Conservation (phyloP, 352 stramenopile species). For the Globisporangium paddicum region DNA sequence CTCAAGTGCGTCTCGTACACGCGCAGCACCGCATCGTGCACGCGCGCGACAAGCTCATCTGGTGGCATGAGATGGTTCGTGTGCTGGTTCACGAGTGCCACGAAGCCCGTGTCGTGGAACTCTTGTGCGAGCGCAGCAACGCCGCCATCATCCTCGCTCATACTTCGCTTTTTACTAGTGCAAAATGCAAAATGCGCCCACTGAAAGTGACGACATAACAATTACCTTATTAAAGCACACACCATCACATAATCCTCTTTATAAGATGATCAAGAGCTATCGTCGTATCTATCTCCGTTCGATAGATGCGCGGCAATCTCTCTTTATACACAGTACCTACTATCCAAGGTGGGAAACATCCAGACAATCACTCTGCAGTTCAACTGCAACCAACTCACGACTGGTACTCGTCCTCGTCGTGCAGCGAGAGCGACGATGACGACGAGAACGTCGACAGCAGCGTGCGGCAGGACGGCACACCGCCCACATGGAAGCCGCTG, state of each 20-base stretch:
- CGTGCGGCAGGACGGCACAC: background rate
- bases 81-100: slow-evolving; percentile 19
- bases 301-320: background rate
- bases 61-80: slow-evolving; percentile 10
- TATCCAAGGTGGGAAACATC: background rate
- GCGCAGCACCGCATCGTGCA: slow-evolving; percentile 25
- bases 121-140: slow-evolving; percentile 2
- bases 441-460: slow-evolving; percentile 9
- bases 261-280: background rate
- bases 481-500: background rate
- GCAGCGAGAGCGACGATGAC: slow-evolving; percentile 14
- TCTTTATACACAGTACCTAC: background rate
- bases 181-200: background rate
- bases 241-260: background rate
- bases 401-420: slow-evolving; percentile 6
- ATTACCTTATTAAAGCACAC: background rate
- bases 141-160: background rate
- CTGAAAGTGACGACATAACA: background rate
- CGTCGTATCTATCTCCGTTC: background rate
- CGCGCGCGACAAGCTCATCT: slow-evolving; percentile 13
- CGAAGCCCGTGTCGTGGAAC: slow-evolving; percentile 50
- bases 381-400: background rate
- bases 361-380: background rate
- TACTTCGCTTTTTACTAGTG: too few relatives aligned
- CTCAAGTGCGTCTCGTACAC: slow-evolving; percentile 35